Percentiles rank a stretch among this genome's conserved stretches.
Conservation (phyloP, 2,329 filamentous ascomycete species). For the Cladosporium sp. region DNA sequence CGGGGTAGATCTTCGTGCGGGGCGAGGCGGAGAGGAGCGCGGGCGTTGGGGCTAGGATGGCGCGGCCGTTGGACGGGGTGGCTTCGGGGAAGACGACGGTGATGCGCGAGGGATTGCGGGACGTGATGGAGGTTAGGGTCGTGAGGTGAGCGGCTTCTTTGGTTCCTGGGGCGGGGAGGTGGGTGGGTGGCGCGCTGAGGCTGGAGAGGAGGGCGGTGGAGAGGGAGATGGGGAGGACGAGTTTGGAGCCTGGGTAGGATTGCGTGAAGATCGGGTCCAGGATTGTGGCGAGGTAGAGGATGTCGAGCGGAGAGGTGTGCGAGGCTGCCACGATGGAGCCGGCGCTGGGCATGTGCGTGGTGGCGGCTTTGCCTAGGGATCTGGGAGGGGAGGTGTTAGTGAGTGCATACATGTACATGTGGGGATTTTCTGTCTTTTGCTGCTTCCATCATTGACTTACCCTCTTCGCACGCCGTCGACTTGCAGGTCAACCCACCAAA, state of each 20-base stretch:
- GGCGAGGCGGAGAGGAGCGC: constrained; percentile 65
- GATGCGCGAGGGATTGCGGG: constrained; percentile 66
- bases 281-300: constrained; percentile 88
- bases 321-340: constrained; percentile 83
- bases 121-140: constrained; percentile 50
- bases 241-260: constrained; percentile 67
- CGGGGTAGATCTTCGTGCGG: constrained; percentile 76
- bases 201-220: constrained; percentile 67
- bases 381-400: constrained; percentile 32
- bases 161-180: constrained; percentile 21
- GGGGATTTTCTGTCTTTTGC: neutral
- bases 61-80: constrained; percentile 89
- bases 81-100: constrained; percentile 91
- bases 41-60: constrained; percentile 78
- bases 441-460: constrained; percentile 41
- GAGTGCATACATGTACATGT: neutral
- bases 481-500: constrained; percentile 99
- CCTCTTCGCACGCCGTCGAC: constrained; percentile 95
- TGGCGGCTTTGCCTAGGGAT: constrained; percentile 65
- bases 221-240: constrained; percentile 73
- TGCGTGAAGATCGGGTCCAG: constrained; percentile 94
- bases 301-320: constrained; percentile 89
- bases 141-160: constrained; percentile 30
- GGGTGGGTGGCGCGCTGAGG: constrained; percentile 23
- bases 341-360: constrained; percentile 65